phyloP scores from a whole-genome alignment of 306 rosid genomes.

The Adenanthera pavonina region DNA sequence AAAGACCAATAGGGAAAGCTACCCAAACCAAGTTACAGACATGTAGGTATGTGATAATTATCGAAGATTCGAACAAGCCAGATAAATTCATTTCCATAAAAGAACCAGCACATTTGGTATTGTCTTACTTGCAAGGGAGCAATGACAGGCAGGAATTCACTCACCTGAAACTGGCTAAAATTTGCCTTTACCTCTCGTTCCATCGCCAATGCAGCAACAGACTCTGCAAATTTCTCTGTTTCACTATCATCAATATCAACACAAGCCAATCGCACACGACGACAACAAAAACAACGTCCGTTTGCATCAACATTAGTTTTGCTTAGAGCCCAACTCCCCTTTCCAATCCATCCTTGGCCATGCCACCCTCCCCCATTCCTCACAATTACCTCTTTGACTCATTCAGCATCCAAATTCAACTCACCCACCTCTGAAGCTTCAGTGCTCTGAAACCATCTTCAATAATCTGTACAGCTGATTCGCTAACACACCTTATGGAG shows the following conservation, averaged over 20 bases:
- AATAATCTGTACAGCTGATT: conserved; percentile 56
- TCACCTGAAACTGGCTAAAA: conserved; percentile 85
- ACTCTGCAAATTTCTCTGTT: conserved; percentile 68
- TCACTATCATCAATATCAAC: conserved; percentile 78
- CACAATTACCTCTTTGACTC: conserved; percentile 54
- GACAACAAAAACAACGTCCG: conserved; percentile 64
- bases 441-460: conserved; percentile 75
- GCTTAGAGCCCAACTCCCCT: conserved; percentile 72
- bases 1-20: conserved; percentile 1
- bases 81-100: background rate
- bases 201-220: conserved; percentile 72
- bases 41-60: background rate
- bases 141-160: background rate
- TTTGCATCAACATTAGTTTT: conserved; percentile 48
- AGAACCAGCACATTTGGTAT: background rate
- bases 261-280: conserved; percentile 67
- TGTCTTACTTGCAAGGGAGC: background rate
- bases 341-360: conserved; percentile 88
- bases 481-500: conserved; percentile 61
- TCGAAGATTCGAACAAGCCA: background rate
- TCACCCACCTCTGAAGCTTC: conserved; percentile 61
- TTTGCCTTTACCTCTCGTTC: conserved; percentile 75
- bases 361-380: conserved; percentile 96
- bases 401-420: conserved; percentile 44
- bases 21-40: conserved; percentile 20